Base-by-base conservation (phyloP, 345 rosid genomes). In the Limnanthes douglasii region DNA sequence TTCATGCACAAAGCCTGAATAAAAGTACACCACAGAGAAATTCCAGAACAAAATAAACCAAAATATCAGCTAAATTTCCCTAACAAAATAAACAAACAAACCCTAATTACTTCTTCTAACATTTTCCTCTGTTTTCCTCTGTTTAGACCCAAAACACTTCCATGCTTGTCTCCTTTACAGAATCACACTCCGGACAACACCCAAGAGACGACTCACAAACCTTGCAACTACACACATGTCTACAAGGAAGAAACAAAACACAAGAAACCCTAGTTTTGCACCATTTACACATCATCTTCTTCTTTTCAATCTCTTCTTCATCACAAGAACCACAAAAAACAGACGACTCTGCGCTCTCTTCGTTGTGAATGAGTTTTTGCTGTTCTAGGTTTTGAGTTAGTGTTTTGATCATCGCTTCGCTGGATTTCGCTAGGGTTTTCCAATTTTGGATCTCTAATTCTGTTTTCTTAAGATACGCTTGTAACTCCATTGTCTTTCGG, bases 191-290 rank as follows among this genome's bases (percentile, higher is more conserved):
- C 22, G 77, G 80, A 48, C 86, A 76, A 5, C 36, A 48, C n/a
- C 22, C 57, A 3, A 72, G 71, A 46, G 46, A 53, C 24, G 59
- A 24, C 22, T 66, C 77, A 18, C 86, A 76, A 3, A 21, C 34
- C 45, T 56, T 61, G 68, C 86, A 76, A 37, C 69, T 72, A 43
- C 77, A 69, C 29, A 76, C 62, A 10, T 76, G 86, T 16, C 68
- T 63, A 48, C 86, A 76, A 12, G 86, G 86, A 13, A 76, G 51
- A 43, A 68, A 61, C 14, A 76, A 31, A 20, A 76, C 41, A 40
- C 72, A 60, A 50, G 86, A 48, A 11, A 26, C 46, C 39, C 65
- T 31, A 41, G 33, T 41, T 16, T 58, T 64, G 43, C 45, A 51
- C 7, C 20, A 30, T 18, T 48, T 59, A 19, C 65, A 59, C 21